These are phyloP conservation scores for Clarireedia hainanense DNA, from an alignment of 2,329 filamentous ascomycete genomes.

Conservation along the genomic window DNA sequence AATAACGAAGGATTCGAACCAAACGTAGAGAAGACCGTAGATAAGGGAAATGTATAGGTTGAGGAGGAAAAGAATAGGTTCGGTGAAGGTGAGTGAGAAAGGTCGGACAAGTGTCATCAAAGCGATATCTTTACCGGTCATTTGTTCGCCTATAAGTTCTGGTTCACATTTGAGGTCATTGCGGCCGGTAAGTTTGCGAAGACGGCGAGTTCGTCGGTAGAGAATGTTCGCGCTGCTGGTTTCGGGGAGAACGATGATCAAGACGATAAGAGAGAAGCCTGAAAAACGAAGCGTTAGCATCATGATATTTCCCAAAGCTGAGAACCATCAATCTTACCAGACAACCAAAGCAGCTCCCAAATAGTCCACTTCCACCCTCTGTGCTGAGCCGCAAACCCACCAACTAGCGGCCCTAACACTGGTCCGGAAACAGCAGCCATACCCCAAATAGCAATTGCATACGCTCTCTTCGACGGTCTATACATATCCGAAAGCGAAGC, in stretches of 20 bases:
- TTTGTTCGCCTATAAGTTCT: slow-evolving; percentile 51
- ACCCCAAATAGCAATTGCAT: slow-evolving; percentile 52
- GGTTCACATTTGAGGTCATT: slow-evolving; percentile 48
- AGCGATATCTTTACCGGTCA: slow-evolving; percentile 39
- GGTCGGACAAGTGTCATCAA: slow-evolving; percentile 51
- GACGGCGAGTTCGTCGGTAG: slow-evolving; percentile 47
- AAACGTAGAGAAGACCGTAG: slow-evolving; percentile 54
- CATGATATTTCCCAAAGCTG: background rate
- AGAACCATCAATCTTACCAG: slow-evolving; percentile 26
- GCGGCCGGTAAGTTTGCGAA: slow-evolving; percentile 50
- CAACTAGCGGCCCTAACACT: slow-evolving; percentile 52
- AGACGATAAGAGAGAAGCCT: slow-evolving; percentile 43
- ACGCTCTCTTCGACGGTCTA: slow-evolving; percentile 46
- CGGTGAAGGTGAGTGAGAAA: slow-evolving; percentile 48
- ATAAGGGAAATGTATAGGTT: slow-evolving; percentile 54
- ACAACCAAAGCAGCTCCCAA: slow-evolving; percentile 53
- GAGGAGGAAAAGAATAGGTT: slow-evolving; percentile 53
- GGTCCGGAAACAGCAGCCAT: slow-evolving; percentile 37
- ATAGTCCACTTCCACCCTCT: slow-evolving; percentile 52
- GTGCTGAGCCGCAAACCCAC: slow-evolving; percentile 48
- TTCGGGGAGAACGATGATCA: slow-evolving; percentile 57
- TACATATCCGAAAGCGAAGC: slow-evolving; percentile 42
- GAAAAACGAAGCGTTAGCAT: background rate
- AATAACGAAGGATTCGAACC: slow-evolving; percentile 54
- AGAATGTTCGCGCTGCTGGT: slow-evolving; percentile 52